Base-by-base conservation (phyloP, 2,329 filamentous ascomycete species). In the Byssochlamys sp. region DNA sequence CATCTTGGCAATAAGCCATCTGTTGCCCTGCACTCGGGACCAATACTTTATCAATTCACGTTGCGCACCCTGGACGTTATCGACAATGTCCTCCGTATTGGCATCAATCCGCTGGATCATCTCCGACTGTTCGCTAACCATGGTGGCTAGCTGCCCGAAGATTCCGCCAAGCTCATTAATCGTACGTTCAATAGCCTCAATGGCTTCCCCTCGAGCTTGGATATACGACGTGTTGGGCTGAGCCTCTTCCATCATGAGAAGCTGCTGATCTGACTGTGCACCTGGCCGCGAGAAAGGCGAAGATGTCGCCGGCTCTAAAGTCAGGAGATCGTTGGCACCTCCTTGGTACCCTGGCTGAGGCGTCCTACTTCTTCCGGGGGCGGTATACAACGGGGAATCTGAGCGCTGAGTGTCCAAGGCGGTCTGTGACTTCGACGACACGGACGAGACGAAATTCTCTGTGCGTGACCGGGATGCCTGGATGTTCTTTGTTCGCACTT, bases 71-170 rank as follows among this genome's bases (percentile, higher is more conserved):
- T 96, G 85, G n/a, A 99, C 92, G 66, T 99, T 99, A 69, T 97
- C 92, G 56, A 99, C 92, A 4, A 99, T 90, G 66, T 96, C 91
- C 69, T 99, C 94, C 1, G 92, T 96, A 73, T 97, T 96, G 63
- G 92, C 92, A 67, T 97, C 92, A 69, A 96, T 96, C 54, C 92
- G 82, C 75, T 97, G 90, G 63, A 99, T 95, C 88, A 96, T 95
- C 75, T 96, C 94, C 60, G 89, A 90, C 76, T 99, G 94, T 73
- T 99, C 92, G 57, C 88, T 90, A 29, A 99, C 94, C 94, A 99
- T 97, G 64, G 90, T 86, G 35, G 94, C 92, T 54, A 99, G 78
- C 73, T 99, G 92, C 7, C 91, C 90, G 71, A 97, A 97, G 61
- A 96, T 96, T 12, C 87, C 81, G 28, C 94, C 94, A 1, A 99